Evolutionary conservation across 2,329 filamentous ascomycete genomes (phyloP).

Genomic region (Dothideomycetes sp.): DNA sequence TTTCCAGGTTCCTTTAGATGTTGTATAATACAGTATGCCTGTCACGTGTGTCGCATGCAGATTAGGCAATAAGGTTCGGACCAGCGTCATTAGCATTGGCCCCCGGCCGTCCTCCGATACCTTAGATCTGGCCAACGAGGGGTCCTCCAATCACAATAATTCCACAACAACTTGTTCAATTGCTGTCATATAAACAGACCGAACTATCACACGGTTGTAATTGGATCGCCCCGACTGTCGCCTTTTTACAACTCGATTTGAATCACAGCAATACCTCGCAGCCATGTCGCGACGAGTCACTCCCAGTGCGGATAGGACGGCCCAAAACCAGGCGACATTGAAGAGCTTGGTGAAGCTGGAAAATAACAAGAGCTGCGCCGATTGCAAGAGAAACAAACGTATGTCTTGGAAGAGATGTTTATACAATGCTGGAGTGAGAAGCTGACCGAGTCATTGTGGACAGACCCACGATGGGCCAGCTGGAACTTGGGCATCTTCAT

Average conservation of each 20-base stretch:
- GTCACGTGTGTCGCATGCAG: background rate
- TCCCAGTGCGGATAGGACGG: constrained; percentile 74
- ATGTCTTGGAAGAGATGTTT: constrained; percentile 23
- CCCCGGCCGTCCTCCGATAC: no score
- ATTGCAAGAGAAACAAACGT: constrained; percentile 99
- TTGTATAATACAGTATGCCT: background rate
- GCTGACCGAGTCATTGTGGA: constrained; percentile 13
- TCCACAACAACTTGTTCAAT: no score
- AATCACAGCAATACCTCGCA: background rate
- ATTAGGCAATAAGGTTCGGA: background rate
- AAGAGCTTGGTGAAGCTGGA: constrained; percentile 93
- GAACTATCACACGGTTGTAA: background rate
- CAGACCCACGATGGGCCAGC: constrained; percentile 96
- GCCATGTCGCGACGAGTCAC: constrained; percentile 72
- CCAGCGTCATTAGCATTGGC: background rate
- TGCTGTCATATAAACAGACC: background rate
- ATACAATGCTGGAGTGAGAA: constrained; percentile 1
- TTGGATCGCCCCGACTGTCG: background rate
- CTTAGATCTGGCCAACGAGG: no score
- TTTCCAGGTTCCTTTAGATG: background rate
- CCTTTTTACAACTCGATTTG: no score
- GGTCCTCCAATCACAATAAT: no score
- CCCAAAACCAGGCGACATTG: constrained; percentile 86
- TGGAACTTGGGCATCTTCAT: constrained; percentile 98
- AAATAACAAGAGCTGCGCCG: constrained; percentile 89